Percentiles rank a stretch among this genome's conserved stretches.
Conservation (phyloP, 352 stramenopile genomes). For the Pythium dissimile region DNA sequence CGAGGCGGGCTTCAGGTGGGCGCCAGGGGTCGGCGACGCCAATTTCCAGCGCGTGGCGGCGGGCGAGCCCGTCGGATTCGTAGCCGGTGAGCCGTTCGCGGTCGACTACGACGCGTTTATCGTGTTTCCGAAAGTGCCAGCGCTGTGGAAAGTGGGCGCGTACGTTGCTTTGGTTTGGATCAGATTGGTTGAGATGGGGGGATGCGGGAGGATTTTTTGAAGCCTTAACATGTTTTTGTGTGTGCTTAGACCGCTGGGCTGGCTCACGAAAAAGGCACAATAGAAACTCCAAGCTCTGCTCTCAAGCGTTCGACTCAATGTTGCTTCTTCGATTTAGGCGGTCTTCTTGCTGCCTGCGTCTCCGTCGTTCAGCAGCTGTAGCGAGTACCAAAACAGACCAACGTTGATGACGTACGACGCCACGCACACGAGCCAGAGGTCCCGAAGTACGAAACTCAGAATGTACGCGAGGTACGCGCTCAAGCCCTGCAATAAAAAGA, state of each 20-base stretch:
- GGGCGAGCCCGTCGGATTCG: constrained; percentile 40
- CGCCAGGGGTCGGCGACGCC: constrained; percentile 39
- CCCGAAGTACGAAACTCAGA: constrained; percentile 45
- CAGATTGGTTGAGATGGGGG: too few species aligned
- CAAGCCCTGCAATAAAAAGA: constrained; percentile 25
- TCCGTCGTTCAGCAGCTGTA: constrained; percentile 27
- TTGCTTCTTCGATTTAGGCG: neutral
- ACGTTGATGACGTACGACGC: constrained; percentile 50
- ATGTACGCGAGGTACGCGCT: constrained; percentile 56
- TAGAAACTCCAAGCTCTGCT: too few species aligned
- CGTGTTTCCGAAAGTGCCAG: constrained; percentile 62
- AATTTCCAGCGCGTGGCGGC: constrained; percentile 59
- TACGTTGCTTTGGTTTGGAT: constrained; percentile 28
- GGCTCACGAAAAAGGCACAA: constrained; percentile 34
- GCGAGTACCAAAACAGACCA: constrained; percentile 39
- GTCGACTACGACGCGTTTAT: constrained; percentile 62
- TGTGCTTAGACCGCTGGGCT: constrained; percentile 39
- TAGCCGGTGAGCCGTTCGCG: constrained; percentile 36
- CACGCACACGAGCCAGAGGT: constrained; percentile 58
- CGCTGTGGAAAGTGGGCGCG: constrained; percentile 52
- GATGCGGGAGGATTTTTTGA: neutral
- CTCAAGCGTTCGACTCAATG: constrained; percentile 2
- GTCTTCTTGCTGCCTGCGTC: neutral
- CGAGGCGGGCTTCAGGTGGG: constrained; percentile 48
- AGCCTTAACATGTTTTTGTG: neutral